Conservation (phyloP, 768 basidiomycete genomes). For the Boletus pseudo-olivaceus region DNA sequence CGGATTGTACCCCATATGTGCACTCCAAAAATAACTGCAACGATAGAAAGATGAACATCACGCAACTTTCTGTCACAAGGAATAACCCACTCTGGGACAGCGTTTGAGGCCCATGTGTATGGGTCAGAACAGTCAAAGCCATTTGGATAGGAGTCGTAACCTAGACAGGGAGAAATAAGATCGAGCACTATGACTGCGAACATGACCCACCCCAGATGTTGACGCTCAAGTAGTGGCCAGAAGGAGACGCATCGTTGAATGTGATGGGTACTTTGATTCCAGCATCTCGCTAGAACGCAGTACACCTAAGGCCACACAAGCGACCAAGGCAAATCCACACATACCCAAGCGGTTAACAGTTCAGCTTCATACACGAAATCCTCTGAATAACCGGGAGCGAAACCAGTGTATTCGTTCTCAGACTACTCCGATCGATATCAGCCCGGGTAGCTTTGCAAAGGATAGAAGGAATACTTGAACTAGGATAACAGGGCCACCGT, state of each 20-base stretch:
- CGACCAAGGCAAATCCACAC: not conserved
- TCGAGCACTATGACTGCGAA: not conserved
- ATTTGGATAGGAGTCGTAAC: conserved; percentile 40
- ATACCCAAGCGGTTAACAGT: conserved; percentile 33
- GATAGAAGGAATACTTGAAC: conserved; percentile 15
- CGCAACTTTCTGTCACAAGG: not conserved
- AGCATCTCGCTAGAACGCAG: conserved; percentile 32
- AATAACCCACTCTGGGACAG: conserved; percentile 37
- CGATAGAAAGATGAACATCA: not conserved
- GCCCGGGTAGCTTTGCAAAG: conserved; percentile 29
- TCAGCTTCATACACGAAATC: conserved; percentile 41
- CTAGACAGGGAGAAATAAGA: conserved; percentile 5
- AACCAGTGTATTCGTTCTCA: conserved; percentile 51
- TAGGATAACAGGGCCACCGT: conserved; percentile 55
- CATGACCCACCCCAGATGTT: conserved; percentile 44
- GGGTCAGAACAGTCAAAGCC: conserved; percentile 54
- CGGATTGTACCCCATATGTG: conserved; percentile 30
- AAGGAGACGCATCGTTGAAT: conserved; percentile 45
- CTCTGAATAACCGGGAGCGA: conserved; percentile 35
- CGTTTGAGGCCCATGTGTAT: conserved; percentile 40
- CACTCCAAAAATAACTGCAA: conserved; percentile 36
- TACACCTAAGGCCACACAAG: conserved; percentile 1
- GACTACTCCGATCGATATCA: conserved; percentile 31
- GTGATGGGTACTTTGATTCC: conserved; percentile 48
- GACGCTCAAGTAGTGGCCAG: conserved; percentile 43